A percentile compares a stretch with the other conserved stretches of the same genome.
phyloP scores from a whole-genome alignment of 2,329 filamentous ascomycete genomes.

The Periconia sp. region DNA sequence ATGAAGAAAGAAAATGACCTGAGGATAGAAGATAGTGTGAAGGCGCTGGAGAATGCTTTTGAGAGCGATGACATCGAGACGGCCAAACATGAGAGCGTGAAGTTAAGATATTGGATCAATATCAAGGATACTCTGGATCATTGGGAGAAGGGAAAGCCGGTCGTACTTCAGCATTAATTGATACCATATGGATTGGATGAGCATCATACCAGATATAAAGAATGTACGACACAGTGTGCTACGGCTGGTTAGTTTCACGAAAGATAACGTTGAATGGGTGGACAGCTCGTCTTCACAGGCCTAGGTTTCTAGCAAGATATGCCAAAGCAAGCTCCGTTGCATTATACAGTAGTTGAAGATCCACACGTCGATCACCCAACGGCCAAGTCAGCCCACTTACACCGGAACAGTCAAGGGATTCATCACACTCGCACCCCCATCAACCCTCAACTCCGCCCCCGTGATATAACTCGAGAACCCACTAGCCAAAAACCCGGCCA shows the following conservation, averaged over 20 bases:
- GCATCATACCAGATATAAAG: neutral
- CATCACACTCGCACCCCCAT: slow-evolving; percentile 61
- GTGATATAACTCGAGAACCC: slow-evolving; percentile 69
- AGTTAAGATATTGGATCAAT: slow-evolving; percentile 89
- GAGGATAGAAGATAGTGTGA: slow-evolving; percentile 69
- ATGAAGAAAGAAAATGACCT: slow-evolving; percentile 71
- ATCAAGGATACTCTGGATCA: slow-evolving; percentile 78
- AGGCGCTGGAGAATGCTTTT: slow-evolving; percentile 69
- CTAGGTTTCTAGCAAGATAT: no score
- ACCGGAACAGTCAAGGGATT: slow-evolving; percentile 48
- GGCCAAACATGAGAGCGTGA: slow-evolving; percentile 75
- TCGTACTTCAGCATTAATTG: slow-evolving; percentile 60
- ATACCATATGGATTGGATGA: no score
- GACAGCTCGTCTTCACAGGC: no score
- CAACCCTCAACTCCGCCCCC: slow-evolving; percentile 66
- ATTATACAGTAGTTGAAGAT: neutral
- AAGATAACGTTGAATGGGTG: no score
- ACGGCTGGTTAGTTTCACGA: no score
- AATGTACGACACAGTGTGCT: no score
- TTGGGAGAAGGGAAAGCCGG: slow-evolving; percentile 80
- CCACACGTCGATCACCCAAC: no score
- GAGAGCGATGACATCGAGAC: slow-evolving; percentile 66
- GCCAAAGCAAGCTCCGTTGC: no score
- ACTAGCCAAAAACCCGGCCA: slow-evolving; percentile 67
- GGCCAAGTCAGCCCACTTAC: slow-evolving; percentile 14